A percentile compares a stretch with the other conserved stretches of the same genome.
These are phyloP conservation scores for Cutaneotrichosporon arboriforme DNA, from an alignment of 1,284 basidiomycete species.

Conservation along the genomic window DNA sequence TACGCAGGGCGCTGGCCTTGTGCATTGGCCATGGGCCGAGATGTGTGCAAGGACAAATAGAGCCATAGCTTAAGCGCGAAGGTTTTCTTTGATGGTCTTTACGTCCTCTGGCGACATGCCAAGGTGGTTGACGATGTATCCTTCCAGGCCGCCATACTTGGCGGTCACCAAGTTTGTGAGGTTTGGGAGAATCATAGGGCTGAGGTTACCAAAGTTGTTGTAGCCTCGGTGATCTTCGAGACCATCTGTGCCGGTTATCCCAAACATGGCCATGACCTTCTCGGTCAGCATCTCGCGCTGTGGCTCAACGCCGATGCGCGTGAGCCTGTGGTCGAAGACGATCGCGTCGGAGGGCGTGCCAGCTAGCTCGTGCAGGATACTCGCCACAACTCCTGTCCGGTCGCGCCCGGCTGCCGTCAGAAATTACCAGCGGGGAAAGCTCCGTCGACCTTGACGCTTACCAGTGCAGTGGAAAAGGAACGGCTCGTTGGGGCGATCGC, in stretches of 20 bases:
- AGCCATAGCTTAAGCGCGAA: background rate
- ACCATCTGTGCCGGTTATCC: too few relatives aligned
- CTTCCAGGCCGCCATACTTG: constrained; percentile 14
- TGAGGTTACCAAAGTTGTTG: constrained; percentile 9
- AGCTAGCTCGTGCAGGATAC: constrained; percentile 13
- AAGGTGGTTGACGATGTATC: constrained; percentile 6
- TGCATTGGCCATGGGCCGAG: too few relatives aligned
- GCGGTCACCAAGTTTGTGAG: constrained; percentile 2
- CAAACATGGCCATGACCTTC: background rate
- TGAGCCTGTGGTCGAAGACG: constrained; percentile 15
- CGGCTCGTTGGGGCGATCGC: constrained; percentile 4
- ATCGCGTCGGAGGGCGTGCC: constrained; percentile 4
- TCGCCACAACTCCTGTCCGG: constrained; percentile 14
- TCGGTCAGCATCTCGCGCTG: constrained; percentile 8
- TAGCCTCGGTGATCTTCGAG: background rate
- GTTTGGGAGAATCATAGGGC: constrained; percentile 1
- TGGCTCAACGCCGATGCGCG: constrained; percentile 18
- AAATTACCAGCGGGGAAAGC: background rate
- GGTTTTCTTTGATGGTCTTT: constrained; percentile 8
- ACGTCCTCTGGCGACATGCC: constrained; percentile 8
- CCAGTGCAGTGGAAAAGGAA: constrained; percentile 19
- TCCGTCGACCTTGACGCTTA: too few relatives aligned
- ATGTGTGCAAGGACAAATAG: too few relatives aligned
- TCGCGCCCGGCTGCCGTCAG: constrained; percentile 14
- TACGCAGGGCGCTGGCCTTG: too few relatives aligned